A percentile compares a stretch with the other conserved stretches of the same genome.
Conservation (phyloP, 345 rosid species). For the Gossypium herbaceum region DNA sequence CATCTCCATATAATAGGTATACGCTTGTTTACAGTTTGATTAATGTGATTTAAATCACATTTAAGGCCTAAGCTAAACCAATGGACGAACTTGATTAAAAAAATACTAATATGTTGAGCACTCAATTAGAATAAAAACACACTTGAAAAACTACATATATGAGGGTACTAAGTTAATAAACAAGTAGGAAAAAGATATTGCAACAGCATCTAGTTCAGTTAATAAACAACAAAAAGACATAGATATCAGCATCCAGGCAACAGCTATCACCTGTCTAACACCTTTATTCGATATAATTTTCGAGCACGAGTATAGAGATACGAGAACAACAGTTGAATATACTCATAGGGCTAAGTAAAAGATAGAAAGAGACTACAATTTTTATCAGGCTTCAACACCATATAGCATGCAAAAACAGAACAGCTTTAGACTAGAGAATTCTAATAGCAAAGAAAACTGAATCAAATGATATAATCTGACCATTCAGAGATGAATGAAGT, state of each 20-base stretch:
- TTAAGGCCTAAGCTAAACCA: too few relatives aligned
- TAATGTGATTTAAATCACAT: too few relatives aligned
- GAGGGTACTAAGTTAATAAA: too few relatives aligned
- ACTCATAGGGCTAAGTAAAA: not conserved
- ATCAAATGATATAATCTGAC: conserved; percentile 70
- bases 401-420: not conserved
- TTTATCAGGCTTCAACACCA: not conserved
- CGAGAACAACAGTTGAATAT: not conserved
- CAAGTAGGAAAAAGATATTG: too few relatives aligned
- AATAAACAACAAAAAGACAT: not conserved
- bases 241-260: not conserved
- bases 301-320: not conserved
- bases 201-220: not conserved
- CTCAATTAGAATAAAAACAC: too few relatives aligned
- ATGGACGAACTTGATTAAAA: too few relatives aligned
- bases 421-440: not conserved
- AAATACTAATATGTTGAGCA: too few relatives aligned
- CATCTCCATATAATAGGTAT: too few relatives aligned
- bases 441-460: not conserved
- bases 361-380: not conserved
- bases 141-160: too few relatives aligned
- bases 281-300: not conserved
- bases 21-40: too few relatives aligned
- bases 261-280: not conserved
- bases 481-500: conserved; percentile 87